Conservation (phyloP, 176 grass and related monocot genomes). For the Zizania latifolia region DNA sequence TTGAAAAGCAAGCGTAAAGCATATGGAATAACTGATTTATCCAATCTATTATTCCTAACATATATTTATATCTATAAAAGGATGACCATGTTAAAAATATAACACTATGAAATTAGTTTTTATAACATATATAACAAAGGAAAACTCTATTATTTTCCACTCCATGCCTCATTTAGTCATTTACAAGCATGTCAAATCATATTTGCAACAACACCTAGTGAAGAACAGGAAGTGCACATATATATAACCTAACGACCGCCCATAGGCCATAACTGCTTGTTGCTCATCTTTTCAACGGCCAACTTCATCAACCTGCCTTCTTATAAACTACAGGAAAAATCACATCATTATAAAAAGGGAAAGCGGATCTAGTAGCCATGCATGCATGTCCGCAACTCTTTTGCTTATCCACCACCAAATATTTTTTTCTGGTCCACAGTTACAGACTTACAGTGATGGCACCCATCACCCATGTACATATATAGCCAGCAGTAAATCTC, state of each 20-base stretch:
- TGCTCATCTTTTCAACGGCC: slow-evolving; percentile 7
- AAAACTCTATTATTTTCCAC: too few species aligned
- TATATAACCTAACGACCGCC: neutral
- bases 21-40: neutral
- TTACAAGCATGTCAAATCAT: too few species aligned
- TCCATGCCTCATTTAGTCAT: too few species aligned
- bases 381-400: slow-evolving; percentile 9
- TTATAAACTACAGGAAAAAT: slow-evolving; percentile 1
- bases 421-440: slow-evolving; percentile 11
- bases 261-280: slow-evolving; percentile 30
- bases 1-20: neutral
- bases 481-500: neutral
- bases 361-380: slow-evolving; percentile 6
- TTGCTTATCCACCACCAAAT: slow-evolving; percentile 13
- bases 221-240: too few species aligned
- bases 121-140: too few species aligned
- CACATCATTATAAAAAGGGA: neutral
- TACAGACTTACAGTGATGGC: slow-evolving; percentile 9
- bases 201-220: too few species aligned
- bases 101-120: neutral
- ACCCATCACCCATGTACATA: slow-evolving; percentile 7
- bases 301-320: slow-evolving; percentile 5
- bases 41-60: neutral
- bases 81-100: too few species aligned
- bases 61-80: too few species aligned